Base-by-base conservation (phyloP, 257 asterid species). In the Solanum corneliomulleri region DNA sequence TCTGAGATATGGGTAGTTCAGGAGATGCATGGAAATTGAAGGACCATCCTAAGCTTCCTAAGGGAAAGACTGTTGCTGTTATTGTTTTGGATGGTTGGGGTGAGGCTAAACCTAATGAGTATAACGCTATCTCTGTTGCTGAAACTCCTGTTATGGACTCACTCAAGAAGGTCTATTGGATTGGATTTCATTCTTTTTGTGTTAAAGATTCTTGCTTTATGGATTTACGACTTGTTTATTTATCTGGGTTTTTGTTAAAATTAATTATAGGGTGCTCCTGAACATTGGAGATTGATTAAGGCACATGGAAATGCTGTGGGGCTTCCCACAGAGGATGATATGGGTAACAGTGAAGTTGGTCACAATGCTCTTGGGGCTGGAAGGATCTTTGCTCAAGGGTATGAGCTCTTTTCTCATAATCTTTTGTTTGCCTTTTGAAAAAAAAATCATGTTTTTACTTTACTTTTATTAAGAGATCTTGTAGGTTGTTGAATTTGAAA, bases 281-380 rank as follows among this genome's bases (percentile, higher is more conserved):
- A 95, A 14, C 93, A 81, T 74, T 97, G 99, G 99, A 97, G 99
- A 91, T 91, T 97, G 94, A 94, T 97, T 89, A 94, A 87, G 92
- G 98, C 99, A 60, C 98, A 97, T 68, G 99, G 99, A 66, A 93
- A 56, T 66, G 99, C 99, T 2, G 99, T 97, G 88, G 99, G 99
- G 84, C 87, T 97, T 85, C 99, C 99, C 72, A 94, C 99, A 11
- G 98, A 97, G 21, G 99, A 97, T 89, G 99, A 97, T 89, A 95
- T 97, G 99, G 99, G 99, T 27, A 97, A 97, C 62, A 97, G 99
- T 90, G 99, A 97, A 89, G 99, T 97, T 83, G 99, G 99, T 7
- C 99, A 97, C 93, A 97, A 97, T 89, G 99, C 99, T 83, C 98
- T 97, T 90, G 99, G 99, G 80, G 99, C 99, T 83, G 99, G 99